phyloP scores from a whole-genome alignment of 768 basidiomycete genomes.

The Galerina sulciceps region DNA sequence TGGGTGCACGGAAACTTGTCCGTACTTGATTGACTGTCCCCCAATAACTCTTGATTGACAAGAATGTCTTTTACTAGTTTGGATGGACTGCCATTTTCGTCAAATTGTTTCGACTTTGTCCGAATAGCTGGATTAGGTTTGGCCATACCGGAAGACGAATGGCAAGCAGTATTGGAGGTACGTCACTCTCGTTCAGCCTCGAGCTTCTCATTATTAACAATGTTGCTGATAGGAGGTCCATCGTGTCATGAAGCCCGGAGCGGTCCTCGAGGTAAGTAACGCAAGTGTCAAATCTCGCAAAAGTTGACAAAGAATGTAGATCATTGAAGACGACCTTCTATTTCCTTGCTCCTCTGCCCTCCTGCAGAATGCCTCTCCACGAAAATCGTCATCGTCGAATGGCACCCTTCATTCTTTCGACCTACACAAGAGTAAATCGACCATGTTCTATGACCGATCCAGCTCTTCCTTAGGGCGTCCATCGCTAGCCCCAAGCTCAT shows the following conservation, averaged over 20 bases:
- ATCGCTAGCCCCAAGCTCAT: background rate
- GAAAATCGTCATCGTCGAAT: conserved; percentile 16
- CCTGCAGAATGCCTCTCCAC: conserved; percentile 17
- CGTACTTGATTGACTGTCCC: conserved; percentile 20
- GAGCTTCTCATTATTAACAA: background rate
- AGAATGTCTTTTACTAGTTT: conserved; percentile 42
- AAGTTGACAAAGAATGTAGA: conserved; percentile 35
- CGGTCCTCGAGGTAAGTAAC: conserved; percentile 62
- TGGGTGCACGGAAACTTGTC: conserved; percentile 78
- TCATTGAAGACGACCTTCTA: conserved; percentile 75
- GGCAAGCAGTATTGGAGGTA: conserved; percentile 71
- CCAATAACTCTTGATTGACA: background rate
- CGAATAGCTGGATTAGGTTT: conserved; percentile 67
- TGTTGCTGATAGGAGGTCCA: conserved; percentile 57
- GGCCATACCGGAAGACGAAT: conserved; percentile 77
- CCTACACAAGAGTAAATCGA: conserved; percentile 14
- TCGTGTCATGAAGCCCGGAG: conserved; percentile 67
- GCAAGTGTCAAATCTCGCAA: background rate
- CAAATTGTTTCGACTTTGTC: conserved; percentile 66
- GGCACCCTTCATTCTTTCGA: conserved; percentile 11
- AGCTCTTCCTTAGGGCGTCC: background rate
- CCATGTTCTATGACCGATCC: conserved; percentile 7
- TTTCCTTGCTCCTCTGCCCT: conserved; percentile 56
- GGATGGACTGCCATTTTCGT: conserved; percentile 64
- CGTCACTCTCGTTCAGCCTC: conserved; percentile 1